Percentiles rank a stretch among this genome's conserved stretches.
Evolutionary conservation across 2,329 filamentous ascomycete genomes (phyloP).

Genomic region (Trichoderma atroviride): DNA sequence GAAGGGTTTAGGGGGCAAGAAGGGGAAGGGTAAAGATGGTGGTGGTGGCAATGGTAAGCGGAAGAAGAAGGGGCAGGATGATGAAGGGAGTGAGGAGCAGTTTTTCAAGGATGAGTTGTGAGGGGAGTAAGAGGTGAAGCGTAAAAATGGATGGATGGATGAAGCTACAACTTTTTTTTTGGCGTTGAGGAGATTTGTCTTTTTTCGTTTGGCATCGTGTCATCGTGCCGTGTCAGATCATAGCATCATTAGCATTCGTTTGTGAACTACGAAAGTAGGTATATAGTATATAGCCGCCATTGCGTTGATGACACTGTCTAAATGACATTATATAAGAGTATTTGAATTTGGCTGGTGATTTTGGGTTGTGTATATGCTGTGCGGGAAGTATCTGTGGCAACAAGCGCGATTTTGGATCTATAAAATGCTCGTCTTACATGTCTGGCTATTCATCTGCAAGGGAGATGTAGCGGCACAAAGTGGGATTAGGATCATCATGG

Average conservation of each 20-base stretch:
- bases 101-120: slow-evolving; percentile 19
- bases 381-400: neutral
- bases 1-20: neutral
- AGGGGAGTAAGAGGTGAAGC: neutral
- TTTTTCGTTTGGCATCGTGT: neutral
- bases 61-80: neutral
- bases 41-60: neutral
- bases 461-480: too few species aligned
- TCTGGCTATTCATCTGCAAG: neutral
- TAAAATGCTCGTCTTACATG: neutral
- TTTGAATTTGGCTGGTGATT: neutral
- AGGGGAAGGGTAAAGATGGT: neutral
- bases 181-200: neutral
- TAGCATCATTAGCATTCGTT: neutral
- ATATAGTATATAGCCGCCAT: neutral
- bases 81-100: slow-evolving; percentile 18
- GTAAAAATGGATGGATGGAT: neutral
- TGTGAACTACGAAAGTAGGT: neutral
- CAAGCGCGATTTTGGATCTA: neutral
- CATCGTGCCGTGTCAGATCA: neutral
- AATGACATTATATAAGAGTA: neutral
- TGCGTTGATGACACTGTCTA: neutral
- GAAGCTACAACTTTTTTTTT: neutral
- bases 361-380: too few species aligned
- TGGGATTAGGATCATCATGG: neutral